Percentiles rank a stretch among this genome's conserved stretches.
Evolutionary conservation across 2,329 filamentous ascomycete species (phyloP).

Genomic region (Anthostomella pinea): DNA sequence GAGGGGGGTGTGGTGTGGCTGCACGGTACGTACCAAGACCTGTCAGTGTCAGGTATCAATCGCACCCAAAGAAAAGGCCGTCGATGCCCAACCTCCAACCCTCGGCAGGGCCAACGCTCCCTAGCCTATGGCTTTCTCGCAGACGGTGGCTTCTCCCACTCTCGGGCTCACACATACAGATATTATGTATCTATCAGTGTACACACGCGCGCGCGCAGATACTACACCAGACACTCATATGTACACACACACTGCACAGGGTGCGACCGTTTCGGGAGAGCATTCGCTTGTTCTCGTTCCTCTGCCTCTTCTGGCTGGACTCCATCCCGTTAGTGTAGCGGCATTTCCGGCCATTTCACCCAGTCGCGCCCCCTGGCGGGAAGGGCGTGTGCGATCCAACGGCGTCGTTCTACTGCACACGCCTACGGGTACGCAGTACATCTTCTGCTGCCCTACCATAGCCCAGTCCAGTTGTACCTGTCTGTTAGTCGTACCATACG

Average conservation of each 20-base stretch:
- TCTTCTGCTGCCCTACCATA: conserved; percentile 3
- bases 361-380: conserved; percentile 5
- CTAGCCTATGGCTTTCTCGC: conserved; percentile 15
- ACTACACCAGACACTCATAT: no score
- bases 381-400: conserved; percentile 3
- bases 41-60: conserved; percentile 28
- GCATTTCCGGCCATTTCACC: conserved; percentile 10
- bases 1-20: no score
- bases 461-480: not conserved
- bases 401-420: not conserved
- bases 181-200: no score
- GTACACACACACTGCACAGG: no score
- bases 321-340: conserved; percentile 19
- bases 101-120: conserved; percentile 20
- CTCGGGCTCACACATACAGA: no score
- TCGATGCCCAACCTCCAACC: conserved; percentile 28
- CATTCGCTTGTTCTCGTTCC: conserved; percentile 8
- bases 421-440: no score
- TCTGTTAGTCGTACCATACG: not conserved
- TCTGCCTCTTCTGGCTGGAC: no score
- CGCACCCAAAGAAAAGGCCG: conserved; percentile 20
- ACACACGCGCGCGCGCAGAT: no score
- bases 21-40: conserved; percentile 10
- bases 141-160: conserved; percentile 16
- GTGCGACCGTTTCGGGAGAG: conserved; percentile 18